Conservation (phyloP, 2,329 filamentous ascomycete species). For the Lachnellula suecica region DNA sequence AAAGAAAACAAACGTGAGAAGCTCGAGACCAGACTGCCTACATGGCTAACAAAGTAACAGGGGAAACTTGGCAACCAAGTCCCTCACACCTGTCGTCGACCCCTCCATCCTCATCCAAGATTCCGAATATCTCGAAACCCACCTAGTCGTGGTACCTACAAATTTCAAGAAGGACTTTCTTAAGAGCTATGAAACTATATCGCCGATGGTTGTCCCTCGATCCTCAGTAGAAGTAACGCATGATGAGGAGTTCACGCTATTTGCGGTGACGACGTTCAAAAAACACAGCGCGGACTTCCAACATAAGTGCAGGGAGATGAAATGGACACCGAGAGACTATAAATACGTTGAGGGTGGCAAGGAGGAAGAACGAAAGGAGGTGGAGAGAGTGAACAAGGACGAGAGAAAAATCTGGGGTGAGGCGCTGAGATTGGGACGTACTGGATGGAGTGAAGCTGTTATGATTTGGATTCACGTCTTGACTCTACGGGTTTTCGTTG, state of each 20-base stretch:
- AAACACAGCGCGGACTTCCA: slow-evolving; percentile 85
- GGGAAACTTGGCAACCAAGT: slow-evolving; percentile 92
- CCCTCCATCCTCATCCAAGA: slow-evolving; percentile 78
- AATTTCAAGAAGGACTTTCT: slow-evolving; percentile 84
- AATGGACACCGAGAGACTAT: slow-evolving; percentile 94
- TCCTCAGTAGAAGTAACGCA: slow-evolving; percentile 77
- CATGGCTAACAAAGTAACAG: slow-evolving; percentile 42
- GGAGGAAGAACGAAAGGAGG: slow-evolving; percentile 85
- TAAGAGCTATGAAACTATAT: slow-evolving; percentile 82
- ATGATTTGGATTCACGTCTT: slow-evolving; percentile 96
- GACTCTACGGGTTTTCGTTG: slow-evolving; percentile 89
- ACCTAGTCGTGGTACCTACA: slow-evolving; percentile 84
- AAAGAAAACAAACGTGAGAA: slow-evolving; percentile 84
- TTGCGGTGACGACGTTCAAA: slow-evolving; percentile 89
- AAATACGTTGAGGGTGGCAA: slow-evolving; percentile 87
- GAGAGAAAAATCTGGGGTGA: slow-evolving; percentile 93
- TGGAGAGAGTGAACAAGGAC: slow-evolving; percentile 78
- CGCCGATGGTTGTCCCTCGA: slow-evolving; percentile 90
- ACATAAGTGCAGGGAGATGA: slow-evolving; percentile 86
- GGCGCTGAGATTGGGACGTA: slow-evolving; percentile 79
- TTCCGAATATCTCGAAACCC: slow-evolving; percentile 95
- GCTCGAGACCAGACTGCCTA: background rate
- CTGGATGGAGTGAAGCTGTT: slow-evolving; percentile 93
- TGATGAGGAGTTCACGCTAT: slow-evolving; percentile 88
- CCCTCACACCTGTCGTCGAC: slow-evolving; percentile 84